Evolutionary conservation across 768 basidiomycete species (phyloP), one percentile per base, ranked within the genome.

Genomic region (Lactifluus volemus): DNA sequence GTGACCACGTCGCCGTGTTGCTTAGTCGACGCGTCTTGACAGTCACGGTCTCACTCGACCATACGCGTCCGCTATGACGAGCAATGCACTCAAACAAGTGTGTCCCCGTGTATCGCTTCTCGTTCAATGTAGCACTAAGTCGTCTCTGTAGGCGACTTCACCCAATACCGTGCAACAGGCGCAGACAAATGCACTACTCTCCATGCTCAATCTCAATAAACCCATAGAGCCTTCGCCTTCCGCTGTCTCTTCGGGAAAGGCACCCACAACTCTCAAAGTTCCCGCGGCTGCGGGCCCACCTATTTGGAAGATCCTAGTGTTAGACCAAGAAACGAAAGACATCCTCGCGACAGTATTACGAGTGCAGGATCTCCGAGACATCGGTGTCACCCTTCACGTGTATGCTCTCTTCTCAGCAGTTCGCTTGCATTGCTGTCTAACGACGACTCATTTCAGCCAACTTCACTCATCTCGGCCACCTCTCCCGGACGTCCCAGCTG

Each of bases 301-400:
- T 5, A 85, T 97, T 5, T 99, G 97, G 96, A 99, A 99, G 73
- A 86, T 98, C 14, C 77, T 99, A 10, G 87, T 99, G 1, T 77
- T 99, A 57, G 97, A 99, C 73, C 92, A 97, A 69, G 82, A 88
- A 67, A 96, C 93, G 25, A 97, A 98, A 72, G 97, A 98, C 71
- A 86, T 98, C 21, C 79, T 99, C 41, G 97, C 97, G 15, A 98
- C 96, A 1, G 89, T 93, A 19, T 75, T 99, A 65, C 84, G 95
- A 56, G 97, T 99, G 7, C 95, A 98, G 73, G 97, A 98, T 75
- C 79, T 99, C 63, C 82, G 97, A 58, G 96, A 98, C 69, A 90
- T 92, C 52, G 97, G 97, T 36, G 94, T 99, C 45, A 99, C 97
- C 9, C 79, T 99, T 60, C 97, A 99, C 76, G 93, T 98, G 95